Evolutionary conservation across 805 yeast species (phyloP), one percentile per base, ranked within the genome.

Genomic region (Peterozyma toletana): DNA sequence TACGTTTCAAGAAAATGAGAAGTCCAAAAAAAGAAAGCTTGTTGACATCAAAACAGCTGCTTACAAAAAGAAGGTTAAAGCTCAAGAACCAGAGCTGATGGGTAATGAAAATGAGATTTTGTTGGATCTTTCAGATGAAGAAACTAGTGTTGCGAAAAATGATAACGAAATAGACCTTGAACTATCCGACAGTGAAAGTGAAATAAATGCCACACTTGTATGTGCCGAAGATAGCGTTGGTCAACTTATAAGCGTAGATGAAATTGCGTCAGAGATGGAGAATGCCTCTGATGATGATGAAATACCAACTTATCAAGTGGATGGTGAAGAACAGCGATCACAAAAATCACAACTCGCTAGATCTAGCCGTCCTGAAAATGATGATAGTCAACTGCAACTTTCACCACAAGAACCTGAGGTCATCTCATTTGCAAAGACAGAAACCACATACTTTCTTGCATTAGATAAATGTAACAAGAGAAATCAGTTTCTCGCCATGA

Each of bases 391-490:
- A 27, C 33, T 11, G 38, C 34, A 16, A n/a, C 18, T 9, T 14
- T 30, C 29, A 10, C 11, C 35, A 46, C 9, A 9, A 5, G 34
- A 5, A 5, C 15, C 15, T 5, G 10, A 31, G 4, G 15, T 31
- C 13, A 31, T 5, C 15, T 31, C 34, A 13, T 31, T 31, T 11
- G n/a, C 38, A 15, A n/a, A 11, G 6, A 15, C 34, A 33, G 46
- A 33, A 41, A 34, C 35, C 31, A 78, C 83, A 2, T 54, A 60
- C 11, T 91, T 89, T 53, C 60, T 86, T 30, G 93, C 98, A 0
- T 67, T 91, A 27, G 97, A 90, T 57, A 91, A 91, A 59, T 87
- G 95, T 53, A 64, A 85, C 1, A 87, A 88, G 1, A 63, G 70
- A 14, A 66, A 95, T 17, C 54, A 65, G 18, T 86, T 73, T 55